These are phyloP conservation scores for Bretziella fagacearum DNA, from an alignment of 2,329 filamentous ascomycete species.

Conservation along the genomic window DNA sequence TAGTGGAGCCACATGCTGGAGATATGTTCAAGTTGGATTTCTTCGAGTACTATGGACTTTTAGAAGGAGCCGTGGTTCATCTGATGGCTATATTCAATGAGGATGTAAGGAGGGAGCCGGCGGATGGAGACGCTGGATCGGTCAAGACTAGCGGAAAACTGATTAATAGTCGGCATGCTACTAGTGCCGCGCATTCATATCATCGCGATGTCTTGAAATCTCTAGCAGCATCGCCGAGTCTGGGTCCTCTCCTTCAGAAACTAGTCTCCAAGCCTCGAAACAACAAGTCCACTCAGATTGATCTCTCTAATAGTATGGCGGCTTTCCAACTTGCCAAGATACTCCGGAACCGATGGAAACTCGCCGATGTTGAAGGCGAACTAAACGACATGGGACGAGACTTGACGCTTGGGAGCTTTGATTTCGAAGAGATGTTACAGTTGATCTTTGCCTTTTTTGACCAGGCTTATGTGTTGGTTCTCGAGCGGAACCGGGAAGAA, in stretches of 20 bases:
- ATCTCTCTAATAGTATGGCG: not conserved
- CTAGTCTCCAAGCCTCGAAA: not conserved
- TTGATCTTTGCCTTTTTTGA: constrained; percentile 43
- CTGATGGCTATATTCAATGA: constrained; percentile 48
- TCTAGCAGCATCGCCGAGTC: constrained; percentile 31
- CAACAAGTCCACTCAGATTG: not conserved
- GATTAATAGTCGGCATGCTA: constrained; percentile 3
- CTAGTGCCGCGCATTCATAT: constrained; percentile 33
- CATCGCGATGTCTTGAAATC: constrained; percentile 53
- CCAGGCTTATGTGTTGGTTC: constrained; percentile 35
- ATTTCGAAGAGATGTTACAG: constrained; percentile 41
- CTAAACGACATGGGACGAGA: constrained; percentile 6
- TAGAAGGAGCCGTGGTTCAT: constrained; percentile 53
- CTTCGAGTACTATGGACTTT: constrained; percentile 56
- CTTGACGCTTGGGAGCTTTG: constrained; percentile 38
- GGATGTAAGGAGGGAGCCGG: constrained; percentile 24
- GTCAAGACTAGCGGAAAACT: not conserved
- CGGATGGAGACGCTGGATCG: not conserved
- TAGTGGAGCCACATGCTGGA: constrained; percentile 32
- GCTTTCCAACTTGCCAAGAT: constrained; percentile 51
- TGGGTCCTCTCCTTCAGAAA: constrained; percentile 36
- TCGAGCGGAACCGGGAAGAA: constrained; percentile 24
- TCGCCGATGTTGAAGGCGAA: constrained; percentile 34
- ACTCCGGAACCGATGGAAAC: constrained; percentile 56
- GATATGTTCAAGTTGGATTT: constrained; percentile 62